Conservation (phyloP, 2,329 filamentous ascomycete genomes). For the Fusarium sp. region DNA sequence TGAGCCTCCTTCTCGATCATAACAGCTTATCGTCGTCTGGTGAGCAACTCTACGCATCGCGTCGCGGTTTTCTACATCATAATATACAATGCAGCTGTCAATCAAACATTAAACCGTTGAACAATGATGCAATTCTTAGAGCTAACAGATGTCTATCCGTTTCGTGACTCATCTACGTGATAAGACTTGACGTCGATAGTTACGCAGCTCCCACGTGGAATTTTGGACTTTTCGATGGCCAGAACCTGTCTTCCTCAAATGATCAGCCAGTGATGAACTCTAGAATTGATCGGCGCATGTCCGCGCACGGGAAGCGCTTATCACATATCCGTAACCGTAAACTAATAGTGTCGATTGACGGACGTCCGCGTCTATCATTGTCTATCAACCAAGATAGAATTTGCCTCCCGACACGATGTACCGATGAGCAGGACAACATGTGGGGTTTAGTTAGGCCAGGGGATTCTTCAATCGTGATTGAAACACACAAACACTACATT, state of each 20-base stretch:
- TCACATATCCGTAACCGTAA: conserved; percentile 14
- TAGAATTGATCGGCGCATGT: conserved; percentile 18
- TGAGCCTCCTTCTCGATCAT: conserved; percentile 17
- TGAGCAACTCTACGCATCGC: not conserved
- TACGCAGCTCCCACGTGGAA: conserved; percentile 33
- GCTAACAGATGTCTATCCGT: not conserved
- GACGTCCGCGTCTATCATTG: not conserved
- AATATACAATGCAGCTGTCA: not conserved
- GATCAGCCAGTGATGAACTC: conserved; percentile 18
- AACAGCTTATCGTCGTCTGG: conserved; percentile 12
- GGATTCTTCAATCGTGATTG: too few relatives aligned
- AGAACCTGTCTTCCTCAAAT: conserved; percentile 12
- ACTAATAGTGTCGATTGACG: not conserved
- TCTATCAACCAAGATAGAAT: not conserved
- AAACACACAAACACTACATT: not conserved
- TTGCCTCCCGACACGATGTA: not conserved
- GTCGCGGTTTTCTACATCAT: not conserved
- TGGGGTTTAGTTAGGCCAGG: conserved; percentile 13
- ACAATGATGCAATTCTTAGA: not conserved
- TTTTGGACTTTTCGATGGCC: conserved; percentile 10
- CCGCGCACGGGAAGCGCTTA: conserved; percentile 28
- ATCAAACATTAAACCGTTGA: not conserved
- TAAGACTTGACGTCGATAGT: conserved; percentile 34
- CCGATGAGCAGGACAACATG: conserved; percentile 28
- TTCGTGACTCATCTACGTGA: not conserved